These are phyloP conservation scores for Vigna reflexopilosa DNA, from an alignment of 306 rosid genomes.

Conservation along the genomic window DNA sequence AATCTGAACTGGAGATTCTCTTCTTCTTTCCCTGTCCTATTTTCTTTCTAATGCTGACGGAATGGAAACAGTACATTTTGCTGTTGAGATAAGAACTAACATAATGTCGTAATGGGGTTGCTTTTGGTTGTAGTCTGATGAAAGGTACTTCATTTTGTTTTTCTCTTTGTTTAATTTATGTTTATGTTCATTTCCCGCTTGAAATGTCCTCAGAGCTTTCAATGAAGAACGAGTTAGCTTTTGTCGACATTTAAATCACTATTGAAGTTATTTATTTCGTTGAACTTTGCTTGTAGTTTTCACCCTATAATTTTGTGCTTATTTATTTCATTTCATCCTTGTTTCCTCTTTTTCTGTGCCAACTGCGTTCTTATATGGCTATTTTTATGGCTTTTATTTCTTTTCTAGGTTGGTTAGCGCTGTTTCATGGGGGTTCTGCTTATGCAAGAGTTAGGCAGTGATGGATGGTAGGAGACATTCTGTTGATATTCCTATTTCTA, in stretches of 20 bases:
- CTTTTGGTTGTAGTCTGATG: not conserved
- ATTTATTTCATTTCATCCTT: not conserved
- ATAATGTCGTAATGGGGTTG: conserved; percentile 5
- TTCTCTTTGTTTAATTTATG: conserved; percentile 25
- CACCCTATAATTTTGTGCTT: not conserved
- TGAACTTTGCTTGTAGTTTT: conserved; percentile 4
- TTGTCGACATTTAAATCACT: conserved; percentile 14
- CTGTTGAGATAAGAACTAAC: conserved; percentile 45
- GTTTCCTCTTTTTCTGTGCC: conserved; percentile 16
- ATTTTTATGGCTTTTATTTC: conserved; percentile 14
- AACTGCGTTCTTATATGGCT: not conserved
- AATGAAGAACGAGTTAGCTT: conserved; percentile 28
- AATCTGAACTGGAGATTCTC: conserved; percentile 58
- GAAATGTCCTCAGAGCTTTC: conserved; percentile 3
- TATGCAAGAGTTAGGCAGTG: conserved; percentile 38
- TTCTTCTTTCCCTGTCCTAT: conserved; percentile 39
- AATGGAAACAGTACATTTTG: conserved; percentile 33
- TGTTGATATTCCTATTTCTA: conserved; percentile 86
- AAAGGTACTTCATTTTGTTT: conserved; percentile 41
- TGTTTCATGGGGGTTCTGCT: conserved; percentile 34
- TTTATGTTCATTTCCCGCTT: conserved; percentile 17
- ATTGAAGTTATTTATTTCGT: conserved; percentile 2
- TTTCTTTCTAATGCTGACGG: conserved; percentile 29
- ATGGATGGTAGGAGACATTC: conserved; percentile 92
- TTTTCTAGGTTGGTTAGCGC: conserved; percentile 43